Evolutionary conservation across 139 green algal species (phyloP).

Genomic region (Gonium pectorale): DNA sequence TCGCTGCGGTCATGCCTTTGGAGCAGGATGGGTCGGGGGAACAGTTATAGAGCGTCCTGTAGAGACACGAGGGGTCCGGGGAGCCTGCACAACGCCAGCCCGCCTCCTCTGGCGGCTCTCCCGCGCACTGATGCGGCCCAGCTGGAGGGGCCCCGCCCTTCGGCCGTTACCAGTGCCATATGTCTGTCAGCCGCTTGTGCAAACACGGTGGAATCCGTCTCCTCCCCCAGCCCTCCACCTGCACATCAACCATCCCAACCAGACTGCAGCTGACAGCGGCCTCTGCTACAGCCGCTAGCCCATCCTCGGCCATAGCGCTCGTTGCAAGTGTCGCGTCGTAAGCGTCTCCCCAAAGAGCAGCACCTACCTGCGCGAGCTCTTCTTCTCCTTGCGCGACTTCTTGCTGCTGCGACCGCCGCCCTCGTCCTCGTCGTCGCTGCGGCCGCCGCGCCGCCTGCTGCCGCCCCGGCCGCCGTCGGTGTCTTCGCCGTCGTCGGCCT

Average conservation of each 20-base stretch:
- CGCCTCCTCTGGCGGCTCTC: too few relatives aligned
- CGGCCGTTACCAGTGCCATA: too few relatives aligned
- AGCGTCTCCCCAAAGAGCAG: too few relatives aligned
- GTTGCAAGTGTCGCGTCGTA: too few relatives aligned
- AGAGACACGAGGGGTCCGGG: not conserved
- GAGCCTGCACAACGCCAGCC: not conserved
- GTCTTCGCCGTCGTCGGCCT: slow-evolving; percentile 51
- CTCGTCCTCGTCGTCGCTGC: slow-evolving; percentile 46
- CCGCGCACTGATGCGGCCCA: too few relatives aligned
- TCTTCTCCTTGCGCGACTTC: slow-evolving; percentile 57
- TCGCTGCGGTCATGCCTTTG: slow-evolving; percentile 36
- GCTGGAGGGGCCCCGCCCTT: too few relatives aligned
- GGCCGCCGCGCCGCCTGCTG: slow-evolving; percentile 24
- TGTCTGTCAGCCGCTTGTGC: too few relatives aligned
- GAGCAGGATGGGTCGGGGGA: not conserved
- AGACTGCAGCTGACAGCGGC: not conserved
- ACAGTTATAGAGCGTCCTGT: not conserved
- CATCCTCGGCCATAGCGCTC: not conserved
- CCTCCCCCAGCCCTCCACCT: too few relatives aligned
- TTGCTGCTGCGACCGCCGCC: slow-evolving; percentile 36
- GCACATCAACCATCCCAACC: not conserved
- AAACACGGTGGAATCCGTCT: too few relatives aligned
- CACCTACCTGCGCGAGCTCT: slow-evolving; percentile 42
- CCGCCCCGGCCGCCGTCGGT: slow-evolving; percentile 12
- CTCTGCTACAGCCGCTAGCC: not conserved